Evolutionary conservation across 139 green algal species (phyloP).

Genomic region (Limnomonas spitsbergensis): DNA sequence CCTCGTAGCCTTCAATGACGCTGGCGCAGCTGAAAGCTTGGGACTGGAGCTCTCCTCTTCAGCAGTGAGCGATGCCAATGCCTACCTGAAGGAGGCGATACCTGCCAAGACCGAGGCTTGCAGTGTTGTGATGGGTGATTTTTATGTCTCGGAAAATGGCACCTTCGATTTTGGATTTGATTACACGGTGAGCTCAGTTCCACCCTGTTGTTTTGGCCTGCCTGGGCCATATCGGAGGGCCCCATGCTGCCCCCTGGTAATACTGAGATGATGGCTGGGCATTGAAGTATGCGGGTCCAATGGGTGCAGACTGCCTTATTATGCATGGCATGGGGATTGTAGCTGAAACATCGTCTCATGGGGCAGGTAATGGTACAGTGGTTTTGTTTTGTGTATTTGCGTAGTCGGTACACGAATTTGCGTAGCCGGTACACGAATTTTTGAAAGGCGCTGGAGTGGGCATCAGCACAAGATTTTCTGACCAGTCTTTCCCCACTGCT

Average conservation of each 20-base stretch:
- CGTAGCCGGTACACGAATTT: no score
- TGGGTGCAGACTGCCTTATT: no score
- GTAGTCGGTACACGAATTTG: no score
- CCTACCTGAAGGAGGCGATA: background rate
- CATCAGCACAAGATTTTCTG: background rate
- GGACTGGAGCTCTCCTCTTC: background rate
- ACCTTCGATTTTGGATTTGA: conserved; percentile 1
- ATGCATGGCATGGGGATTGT: no score
- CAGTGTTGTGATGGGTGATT: background rate
- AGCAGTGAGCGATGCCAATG: background rate
- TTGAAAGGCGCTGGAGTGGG: no score
- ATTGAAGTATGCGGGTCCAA: background rate
- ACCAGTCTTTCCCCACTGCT: background rate
- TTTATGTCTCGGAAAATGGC: background rate
- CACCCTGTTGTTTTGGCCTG: no score
- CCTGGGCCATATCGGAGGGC: no score
- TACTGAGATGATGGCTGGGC: no score
- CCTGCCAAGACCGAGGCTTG: background rate
- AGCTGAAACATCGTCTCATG: no score
- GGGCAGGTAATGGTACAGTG: no score
- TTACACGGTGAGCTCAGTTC: conserved; percentile 7
- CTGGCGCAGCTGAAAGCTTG: background rate
- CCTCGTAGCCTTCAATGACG: background rate
- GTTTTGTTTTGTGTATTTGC: no score
- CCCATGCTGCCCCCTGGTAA: no score